These are phyloP conservation scores for Acacia confusa DNA, from an alignment of 306 rosid genomes.

Conservation along the genomic window DNA sequence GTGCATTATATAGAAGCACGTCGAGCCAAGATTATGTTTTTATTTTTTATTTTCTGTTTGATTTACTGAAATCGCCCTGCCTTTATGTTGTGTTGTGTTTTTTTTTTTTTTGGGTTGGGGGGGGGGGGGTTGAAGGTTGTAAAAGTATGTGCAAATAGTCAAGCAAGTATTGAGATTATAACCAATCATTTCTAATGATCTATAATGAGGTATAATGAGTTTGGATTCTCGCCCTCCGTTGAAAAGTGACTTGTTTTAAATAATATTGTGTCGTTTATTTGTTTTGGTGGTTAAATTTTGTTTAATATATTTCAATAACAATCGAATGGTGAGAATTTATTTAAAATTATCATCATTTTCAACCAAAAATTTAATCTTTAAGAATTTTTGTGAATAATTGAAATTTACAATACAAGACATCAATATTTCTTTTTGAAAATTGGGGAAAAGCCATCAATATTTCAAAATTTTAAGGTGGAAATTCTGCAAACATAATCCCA, in stretches of 20 bases:
- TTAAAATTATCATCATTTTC: neutral
- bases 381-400: neutral
- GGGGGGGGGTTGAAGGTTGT: too few species aligned
- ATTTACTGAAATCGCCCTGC: neutral
- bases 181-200: constrained; percentile 15
- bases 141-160: neutral
- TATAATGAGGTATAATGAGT: neutral
- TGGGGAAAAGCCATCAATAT: neutral
- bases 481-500: neutral
- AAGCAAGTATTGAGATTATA: neutral
- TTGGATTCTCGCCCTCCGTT: neutral
- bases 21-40: constrained; percentile 25
- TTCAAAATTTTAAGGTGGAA: neutral
- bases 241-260: neutral
- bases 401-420: neutral
- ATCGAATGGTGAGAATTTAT: neutral
- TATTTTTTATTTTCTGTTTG: neutral
- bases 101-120: neutral
- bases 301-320: too few species aligned
- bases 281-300: too few species aligned
- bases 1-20: constrained; percentile 52
- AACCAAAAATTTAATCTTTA: neutral
- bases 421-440: too few species aligned
- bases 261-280: neutral
- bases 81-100: neutral